phyloP scores from a whole-genome alignment of 1,284 basidiomycete genomes.

The Hemileia vastatrix region DNA sequence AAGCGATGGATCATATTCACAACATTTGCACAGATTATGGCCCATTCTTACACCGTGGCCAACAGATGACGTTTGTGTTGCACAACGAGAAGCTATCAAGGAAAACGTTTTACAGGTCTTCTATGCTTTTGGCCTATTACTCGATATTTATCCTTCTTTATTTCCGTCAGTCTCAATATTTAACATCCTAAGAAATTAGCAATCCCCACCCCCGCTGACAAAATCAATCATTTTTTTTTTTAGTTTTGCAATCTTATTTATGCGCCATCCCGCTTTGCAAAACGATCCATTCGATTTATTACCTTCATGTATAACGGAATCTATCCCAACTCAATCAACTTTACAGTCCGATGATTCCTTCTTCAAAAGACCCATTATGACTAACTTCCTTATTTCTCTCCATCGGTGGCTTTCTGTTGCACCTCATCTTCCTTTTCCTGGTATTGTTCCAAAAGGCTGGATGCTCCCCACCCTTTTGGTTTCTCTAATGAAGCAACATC shows the following conservation, averaged over 20 bases:
- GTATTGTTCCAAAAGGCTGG: constrained; percentile 17
- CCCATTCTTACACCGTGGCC: not conserved
- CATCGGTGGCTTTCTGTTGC: constrained; percentile 10
- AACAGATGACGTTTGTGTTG: not conserved
- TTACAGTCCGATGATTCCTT: constrained; percentile 7
- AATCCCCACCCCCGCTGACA: not conserved
- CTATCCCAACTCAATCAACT: not conserved
- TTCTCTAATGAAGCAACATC: constrained; percentile 17
- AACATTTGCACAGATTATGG: not conserved
- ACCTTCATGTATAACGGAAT: not conserved
- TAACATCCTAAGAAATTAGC: not conserved
- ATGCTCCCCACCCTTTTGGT: constrained; percentile 1
- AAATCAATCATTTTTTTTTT: not conserved
- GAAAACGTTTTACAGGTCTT: constrained; percentile 3
- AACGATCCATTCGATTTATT: constrained; percentile 18
- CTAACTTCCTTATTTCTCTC: constrained; percentile 3
- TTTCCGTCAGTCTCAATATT: constrained; percentile 10
- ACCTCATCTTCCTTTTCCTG: constrained; percentile 22
- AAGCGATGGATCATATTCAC: constrained; percentile 1
- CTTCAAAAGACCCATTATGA: constrained; percentile 1
- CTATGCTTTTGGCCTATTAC: constrained; percentile 11
- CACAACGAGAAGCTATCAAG: constrained; percentile 6
- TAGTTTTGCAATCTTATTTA: constrained; percentile 10
- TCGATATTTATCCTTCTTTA: constrained; percentile 8
- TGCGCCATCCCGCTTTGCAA: constrained; percentile 18